Base-by-base conservation (phyloP, 495 filamentous ascomycete genomes). In the Aspergillus homomorphus region DNA sequence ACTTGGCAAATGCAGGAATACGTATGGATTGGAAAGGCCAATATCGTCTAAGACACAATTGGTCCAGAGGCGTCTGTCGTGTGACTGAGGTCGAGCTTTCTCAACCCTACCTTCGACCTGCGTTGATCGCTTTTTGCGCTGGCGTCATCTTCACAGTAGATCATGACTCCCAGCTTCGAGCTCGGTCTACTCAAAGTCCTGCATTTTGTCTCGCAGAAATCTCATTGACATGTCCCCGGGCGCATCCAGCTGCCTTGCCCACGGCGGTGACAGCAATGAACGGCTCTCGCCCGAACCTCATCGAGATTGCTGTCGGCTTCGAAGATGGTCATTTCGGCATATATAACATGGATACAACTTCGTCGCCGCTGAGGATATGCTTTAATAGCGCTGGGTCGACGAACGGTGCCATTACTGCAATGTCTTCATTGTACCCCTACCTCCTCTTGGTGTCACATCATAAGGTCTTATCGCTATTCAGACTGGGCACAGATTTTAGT, bases 1-100 rank as follows among this genome's bases (percentile, higher is more conserved):
- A 81, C 58, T 70, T 88, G 22, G 77, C 83, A 18, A 73, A 73
- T 45, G 78, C 76, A 26, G 80, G 76, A 33, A 70, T 61, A 20
- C 64, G 69, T 20, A 88, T 84, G 15, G 81, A 89, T 70, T 98
- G 94, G 94, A 97, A 97, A 77, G 80, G 81, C 53, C 89, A 94
- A 62, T 98, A 92, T 72, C 91, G 88, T 64, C 79, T 97, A 33
- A 83, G 89, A 52, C 89, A 97, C 66, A 98, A 98, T 69, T 98
- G 94, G 94, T 83, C 87, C 18, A 84, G 81, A 60, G 94, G 94
- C 22, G 85, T 83, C 60, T 96, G 92, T 59, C 84, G 82, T 45
- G 82, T 96, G 2, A 87, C 86, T 24, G 88, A 96, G 70, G 80
- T 96, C 21, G 76, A 82, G 58, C 81, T 96, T 28, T 79, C 84